Base-by-base conservation (phyloP, 768 basidiomycete genomes). In the Mycena floridula region DNA sequence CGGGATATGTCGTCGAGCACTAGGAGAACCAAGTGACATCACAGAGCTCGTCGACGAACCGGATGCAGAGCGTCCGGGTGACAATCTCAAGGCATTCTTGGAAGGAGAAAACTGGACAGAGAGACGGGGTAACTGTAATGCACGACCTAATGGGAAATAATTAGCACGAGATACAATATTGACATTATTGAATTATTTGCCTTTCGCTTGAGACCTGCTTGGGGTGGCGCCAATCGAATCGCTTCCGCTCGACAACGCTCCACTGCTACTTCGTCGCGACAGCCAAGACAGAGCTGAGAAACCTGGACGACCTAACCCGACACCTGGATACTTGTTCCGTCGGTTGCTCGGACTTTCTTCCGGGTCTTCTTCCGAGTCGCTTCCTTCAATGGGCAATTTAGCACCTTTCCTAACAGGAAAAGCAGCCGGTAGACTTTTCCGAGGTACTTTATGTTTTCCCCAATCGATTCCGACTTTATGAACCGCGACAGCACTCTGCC, bases 401-500 rank as follows among this genome's bases (percentile, higher is more conserved):
- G 48, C 44, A 53, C 64, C 30, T 58, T 61, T 4, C 67, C 62
- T 4, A 72, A 49, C 4, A 53, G 81, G 76, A 53, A 89, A 85
- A 7, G 77, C 83, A 41, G 85, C 82, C 20, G 87, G 87, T 35
- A 90, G 55, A 47, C 86, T 89, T 68, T 89, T 83, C 43, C 86
- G 70, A 16, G 79, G 79, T 25, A 61, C 67, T 59, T 75, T 76
- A 50, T 73, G 73, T 51, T 65, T 71, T 22, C 63, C 64, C 20
- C 65, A 62, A 56, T 75, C 76, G 26, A 69, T 67, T 23, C 54
- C 53, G n/a, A 51, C 53, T 2, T 48, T 62, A 21, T 69, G 80
- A 39, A 87, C 78, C 12, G 86, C 74, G 16, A 89, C 75, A 3
- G 86, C 86, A 55, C 87, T 89, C 59, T 88, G 86, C 86, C 86